Evolutionary conservation across 2,329 filamentous ascomycete species (phyloP).

Genomic region (Penicillium olsonii): DNA sequence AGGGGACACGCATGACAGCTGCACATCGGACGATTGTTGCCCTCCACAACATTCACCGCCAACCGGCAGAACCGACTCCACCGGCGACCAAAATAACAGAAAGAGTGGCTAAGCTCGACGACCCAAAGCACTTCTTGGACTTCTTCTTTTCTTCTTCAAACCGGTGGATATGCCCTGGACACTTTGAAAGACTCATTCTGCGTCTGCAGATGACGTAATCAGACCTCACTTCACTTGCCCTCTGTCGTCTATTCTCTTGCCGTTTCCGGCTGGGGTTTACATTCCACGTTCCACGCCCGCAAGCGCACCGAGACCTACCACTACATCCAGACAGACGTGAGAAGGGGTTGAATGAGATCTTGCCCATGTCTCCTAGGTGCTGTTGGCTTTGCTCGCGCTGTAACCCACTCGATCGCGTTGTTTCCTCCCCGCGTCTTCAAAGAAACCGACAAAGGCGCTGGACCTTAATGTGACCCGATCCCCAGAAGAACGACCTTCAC

Average conservation of each 20-base stretch:
- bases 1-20: conserved; percentile 10
- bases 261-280: conserved; percentile 25
- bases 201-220: conserved; percentile 14
- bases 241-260: conserved; percentile 15
- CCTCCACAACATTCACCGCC: conserved; percentile 27
- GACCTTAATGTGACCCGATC: conserved; percentile 17
- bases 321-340: conserved; percentile 2
- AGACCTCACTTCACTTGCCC: conserved; percentile 4
- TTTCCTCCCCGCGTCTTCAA: conserved; percentile 24
- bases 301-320: conserved; percentile 10
- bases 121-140: conserved; percentile 2
- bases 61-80: conserved; percentile 23
- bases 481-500: conserved; percentile 7
- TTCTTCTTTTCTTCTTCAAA: background rate
- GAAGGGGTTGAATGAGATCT: background rate
- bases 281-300: conserved; percentile 21
- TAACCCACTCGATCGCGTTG: conserved; percentile 18
- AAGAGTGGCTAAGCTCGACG: conserved; percentile 3
- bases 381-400: conserved; percentile 18
- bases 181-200: conserved; percentile 9
- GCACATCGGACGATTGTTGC: conserved; percentile 21
- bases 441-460: conserved; percentile 5
- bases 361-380: conserved; percentile 15
- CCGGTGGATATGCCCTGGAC: conserved; percentile 8
- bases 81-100: conserved; percentile 26